These are phyloP conservation scores for Sporothrix variecibatus DNA, from an alignment of 2,329 filamentous ascomycete species.

Conservation along the genomic window DNA sequence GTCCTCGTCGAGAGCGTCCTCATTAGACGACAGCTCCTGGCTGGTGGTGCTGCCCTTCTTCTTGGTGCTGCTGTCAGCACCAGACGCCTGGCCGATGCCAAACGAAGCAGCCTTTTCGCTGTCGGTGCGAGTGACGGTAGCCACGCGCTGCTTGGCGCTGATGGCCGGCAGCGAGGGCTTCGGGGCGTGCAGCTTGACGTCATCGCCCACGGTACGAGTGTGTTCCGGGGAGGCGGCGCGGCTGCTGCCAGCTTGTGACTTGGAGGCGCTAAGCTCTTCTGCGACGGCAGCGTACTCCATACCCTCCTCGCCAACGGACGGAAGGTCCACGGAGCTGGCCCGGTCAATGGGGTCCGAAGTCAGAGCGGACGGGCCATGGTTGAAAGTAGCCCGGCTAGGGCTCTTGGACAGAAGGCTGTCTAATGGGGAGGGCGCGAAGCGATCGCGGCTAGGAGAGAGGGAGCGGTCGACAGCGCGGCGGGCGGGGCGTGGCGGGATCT, in stretches of 20 bases:
- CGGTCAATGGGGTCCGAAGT: conserved; percentile 53
- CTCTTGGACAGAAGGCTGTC: conserved; percentile 59
- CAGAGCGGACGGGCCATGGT: conserved; percentile 34
- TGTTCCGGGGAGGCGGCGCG: conserved; percentile 62
- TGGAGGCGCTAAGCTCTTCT: conserved; percentile 45
- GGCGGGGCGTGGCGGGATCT: conserved; percentile 75
- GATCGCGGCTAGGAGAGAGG: conserved; percentile 72
- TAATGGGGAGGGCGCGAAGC: conserved; percentile 82
- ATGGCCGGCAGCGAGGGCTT: conserved; percentile 80
- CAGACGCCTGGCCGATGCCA: conserved; percentile 71
- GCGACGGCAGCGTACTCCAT: conserved; percentile 73
- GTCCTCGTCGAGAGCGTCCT: conserved; percentile 65
- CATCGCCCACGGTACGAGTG: conserved; percentile 74
- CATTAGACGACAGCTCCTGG: conserved; percentile 45
- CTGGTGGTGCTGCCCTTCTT: conserved; percentile 62
- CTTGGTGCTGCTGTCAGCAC: conserved; percentile 46
- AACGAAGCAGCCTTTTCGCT: conserved; percentile 84
- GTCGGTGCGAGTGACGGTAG: conserved; percentile 85
- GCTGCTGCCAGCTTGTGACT: conserved; percentile 43
- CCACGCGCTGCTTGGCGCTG: conserved; percentile 81
- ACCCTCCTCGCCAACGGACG: conserved; percentile 86
- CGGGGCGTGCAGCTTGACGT: conserved; percentile 85
- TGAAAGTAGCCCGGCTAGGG: conserved; percentile 41
- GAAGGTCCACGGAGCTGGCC: conserved; percentile 76
- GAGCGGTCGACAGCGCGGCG: conserved; percentile 73